phyloP scores from a whole-genome alignment of 2,329 filamentous ascomycete genomes.

The Verticillium nonalfalfae region DNA sequence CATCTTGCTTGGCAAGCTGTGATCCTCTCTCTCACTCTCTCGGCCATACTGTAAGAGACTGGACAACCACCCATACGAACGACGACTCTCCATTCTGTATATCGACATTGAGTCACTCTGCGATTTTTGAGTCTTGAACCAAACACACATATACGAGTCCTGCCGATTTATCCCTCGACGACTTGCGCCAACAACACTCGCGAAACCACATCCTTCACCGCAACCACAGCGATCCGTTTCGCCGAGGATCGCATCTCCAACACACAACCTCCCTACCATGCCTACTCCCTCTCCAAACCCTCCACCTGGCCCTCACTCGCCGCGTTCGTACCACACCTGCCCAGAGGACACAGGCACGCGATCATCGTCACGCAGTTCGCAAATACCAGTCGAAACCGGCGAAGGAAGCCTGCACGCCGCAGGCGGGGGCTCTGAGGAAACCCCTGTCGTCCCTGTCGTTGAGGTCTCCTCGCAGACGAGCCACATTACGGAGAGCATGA shows the following conservation, averaged over 20 bases:
- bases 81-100: neutral
- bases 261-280: conserved; percentile 23
- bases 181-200: neutral
- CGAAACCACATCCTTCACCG: neutral
- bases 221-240: neutral
- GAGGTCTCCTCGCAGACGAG: conserved; percentile 5
- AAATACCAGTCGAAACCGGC: neutral
- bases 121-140: neutral
- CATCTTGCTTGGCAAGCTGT: conserved; percentile 2
- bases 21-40: neutral
- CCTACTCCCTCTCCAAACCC: conserved; percentile 39
- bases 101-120: neutral
- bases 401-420: neutral
- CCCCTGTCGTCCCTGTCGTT: conserved; percentile 17
- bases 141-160: neutral
- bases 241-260: conserved; percentile 1
- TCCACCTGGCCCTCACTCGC: conserved; percentile 28
- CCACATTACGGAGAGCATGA: conserved; percentile 11
- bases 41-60: neutral
- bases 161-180: neutral
- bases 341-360: conserved; percentile 29
- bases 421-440: conserved; percentile 8
- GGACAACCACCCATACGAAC: neutral
- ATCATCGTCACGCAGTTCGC: conserved; percentile 1
- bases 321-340: conserved; percentile 32